A percentile compares a stretch with the other conserved stretches of the same genome.
Conservation (phyloP, 1,139 yeast species). For the Zygosaccharomyces sapae region DNA sequence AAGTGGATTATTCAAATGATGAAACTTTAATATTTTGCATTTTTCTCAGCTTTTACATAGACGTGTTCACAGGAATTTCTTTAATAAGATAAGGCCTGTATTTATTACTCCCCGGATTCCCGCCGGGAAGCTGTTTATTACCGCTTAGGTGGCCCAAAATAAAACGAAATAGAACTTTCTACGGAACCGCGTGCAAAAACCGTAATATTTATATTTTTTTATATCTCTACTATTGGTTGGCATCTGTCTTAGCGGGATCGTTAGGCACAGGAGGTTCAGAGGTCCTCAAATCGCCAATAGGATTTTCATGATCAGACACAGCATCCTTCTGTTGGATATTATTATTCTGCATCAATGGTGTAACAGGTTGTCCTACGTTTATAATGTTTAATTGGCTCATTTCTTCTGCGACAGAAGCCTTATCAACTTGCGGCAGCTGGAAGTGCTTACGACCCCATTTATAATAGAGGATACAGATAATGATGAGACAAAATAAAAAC, state of each 20-base stretch:
- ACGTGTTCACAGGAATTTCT: background rate
- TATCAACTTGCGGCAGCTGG: slow-evolving; percentile 60
- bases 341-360: background rate
- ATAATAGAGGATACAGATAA: slow-evolving; percentile 50
- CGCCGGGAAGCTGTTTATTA: background rate
- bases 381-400: slow-evolving; percentile 1
- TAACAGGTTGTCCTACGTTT: background rate
- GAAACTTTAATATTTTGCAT: background rate
- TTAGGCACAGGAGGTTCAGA: background rate
- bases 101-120: slow-evolving; percentile 1
- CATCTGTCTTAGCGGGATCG: background rate
- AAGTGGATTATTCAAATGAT: slow-evolving; percentile 27
- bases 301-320: background rate
- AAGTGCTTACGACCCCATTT: slow-evolving; percentile 60
- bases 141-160: no score
- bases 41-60: background rate
- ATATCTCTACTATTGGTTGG: background rate
- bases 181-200: background rate
- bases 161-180: background rate
- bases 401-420: slow-evolving; percentile 6
- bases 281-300: background rate
- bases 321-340: background rate
- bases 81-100: background rate
- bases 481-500: slow-evolving; percentile 45
- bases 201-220: background rate